A percentile compares a stretch with the other conserved stretches of the same genome.
Evolutionary conservation across 2,329 filamentous ascomycete genomes (phyloP).

Genomic region (Podosphaera leucotricha): DNA sequence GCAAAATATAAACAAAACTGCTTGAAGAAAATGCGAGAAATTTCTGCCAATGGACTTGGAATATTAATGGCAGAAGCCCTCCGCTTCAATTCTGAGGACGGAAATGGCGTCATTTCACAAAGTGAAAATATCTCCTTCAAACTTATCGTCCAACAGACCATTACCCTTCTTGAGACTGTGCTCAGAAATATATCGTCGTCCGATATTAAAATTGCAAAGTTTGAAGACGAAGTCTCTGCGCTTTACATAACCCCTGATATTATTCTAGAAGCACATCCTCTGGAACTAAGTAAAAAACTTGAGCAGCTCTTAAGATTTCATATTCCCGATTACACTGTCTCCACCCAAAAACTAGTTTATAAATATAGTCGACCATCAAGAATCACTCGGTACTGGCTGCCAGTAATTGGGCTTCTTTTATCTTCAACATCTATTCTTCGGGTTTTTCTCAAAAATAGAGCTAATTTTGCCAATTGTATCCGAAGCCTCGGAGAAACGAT

Average conservation of each 20-base stretch:
- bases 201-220: conserved; percentile 36
- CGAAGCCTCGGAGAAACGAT: conserved; percentile 54
- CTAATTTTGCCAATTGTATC: conserved; percentile 61
- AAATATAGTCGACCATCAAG: conserved; percentile 53
- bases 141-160: conserved; percentile 52
- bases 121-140: conserved; percentile 27
- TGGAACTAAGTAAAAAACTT: conserved; percentile 41
- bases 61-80: conserved; percentile 72
- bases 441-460: conserved; percentile 48
- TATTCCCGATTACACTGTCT: conserved; percentile 40
- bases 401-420: conserved; percentile 42
- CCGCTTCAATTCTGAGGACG: conserved; percentile 37
- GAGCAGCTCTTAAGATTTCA: conserved; percentile 43
- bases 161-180: conserved; percentile 69
- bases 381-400: conserved; percentile 74
- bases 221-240: conserved; percentile 41
- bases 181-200: conserved; percentile 45
- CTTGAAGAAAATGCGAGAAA: conserved; percentile 48
- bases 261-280: conserved; percentile 20
- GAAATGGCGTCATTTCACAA: conserved; percentile 24
- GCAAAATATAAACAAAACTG: conserved; percentile 49
- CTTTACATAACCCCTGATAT: conserved; percentile 36
- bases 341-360: conserved; percentile 29
- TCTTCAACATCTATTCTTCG: conserved; percentile 75
- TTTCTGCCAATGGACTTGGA: conserved; percentile 69